Evolutionary conservation across 192 early-diverging fungal species (phyloP), one percentile per base, ranked within the genome.

Genomic region (Helicostylum pulchrum): DNA sequence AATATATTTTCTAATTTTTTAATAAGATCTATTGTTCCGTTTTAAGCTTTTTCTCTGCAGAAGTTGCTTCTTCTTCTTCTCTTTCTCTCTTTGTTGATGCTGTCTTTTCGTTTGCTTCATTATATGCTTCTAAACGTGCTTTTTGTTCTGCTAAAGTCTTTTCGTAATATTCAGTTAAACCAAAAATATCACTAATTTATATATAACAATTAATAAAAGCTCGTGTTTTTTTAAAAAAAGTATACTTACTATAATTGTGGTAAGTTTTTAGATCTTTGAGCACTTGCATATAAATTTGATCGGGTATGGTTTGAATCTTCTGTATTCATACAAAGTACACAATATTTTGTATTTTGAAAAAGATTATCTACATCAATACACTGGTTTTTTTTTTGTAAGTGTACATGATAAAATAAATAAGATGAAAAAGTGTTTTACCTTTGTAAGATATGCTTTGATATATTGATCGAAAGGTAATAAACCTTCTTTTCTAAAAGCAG

Each of bases 291-390:
- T 30, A 72, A 52, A 0, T 75, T 55, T 23, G 74, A 71, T 52
- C 56, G 68, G 19, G 74, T 72, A 11, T 80, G 77, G 62, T 82
- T 84, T n/a, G 82, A 73, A 32, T 87, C 46, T 0, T 75, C 78
- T 4, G 82, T 77, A 58, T 91, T 85, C 89, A 99, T 96, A 58
- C 91, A 87, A 81, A 97, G 69, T 23, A 96, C 60, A 1, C 86
- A 84, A 80, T 97, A 99, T 78, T 99, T 99, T 67, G 91, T 86
- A 79, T 96, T 97, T 49, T 85, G 73, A 71, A 82, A 93, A 7
- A 82, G 64, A 70, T 93, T 95, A 54, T 90, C 80, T 14, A 83
- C 79, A 26, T 78, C 71, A 21, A 95, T 71, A 31, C 88, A 76
- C 83, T 85, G 65, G n/a, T n/a, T 20, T 0, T 15, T 12, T 34